phyloP scores from a whole-genome alignment of 768 basidiomycete species.

The Epithele typhae region DNA sequence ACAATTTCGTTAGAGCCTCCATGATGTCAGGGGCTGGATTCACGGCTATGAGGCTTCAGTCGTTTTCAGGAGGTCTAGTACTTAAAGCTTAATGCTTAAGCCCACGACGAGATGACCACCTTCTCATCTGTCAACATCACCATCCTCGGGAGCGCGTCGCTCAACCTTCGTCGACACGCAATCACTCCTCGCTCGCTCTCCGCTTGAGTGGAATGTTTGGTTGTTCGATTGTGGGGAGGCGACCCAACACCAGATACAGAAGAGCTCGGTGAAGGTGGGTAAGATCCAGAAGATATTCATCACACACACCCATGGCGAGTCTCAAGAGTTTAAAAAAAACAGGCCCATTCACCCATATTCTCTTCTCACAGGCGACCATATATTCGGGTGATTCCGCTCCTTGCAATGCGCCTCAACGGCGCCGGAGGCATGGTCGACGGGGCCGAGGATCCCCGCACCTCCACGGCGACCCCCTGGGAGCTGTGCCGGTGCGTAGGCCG shows the following conservation, averaged over 20 bases:
- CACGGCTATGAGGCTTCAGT: too few species aligned
- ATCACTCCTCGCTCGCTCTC: conserved; percentile 70
- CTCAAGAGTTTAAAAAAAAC: too few species aligned
- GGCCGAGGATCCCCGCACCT: conserved; percentile 52
- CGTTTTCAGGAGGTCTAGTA: too few species aligned
- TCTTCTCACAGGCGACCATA: conserved; percentile 68
- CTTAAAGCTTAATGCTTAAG: too few species aligned
- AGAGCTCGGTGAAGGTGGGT: conserved; percentile 71
- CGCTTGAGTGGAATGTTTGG: conserved; percentile 69
- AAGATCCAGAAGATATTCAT: conserved; percentile 80
- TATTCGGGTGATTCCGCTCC: conserved; percentile 71
- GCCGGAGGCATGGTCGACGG: conserved; percentile 61
- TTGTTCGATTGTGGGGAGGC: conserved; percentile 85
- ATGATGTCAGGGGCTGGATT: too few species aligned
- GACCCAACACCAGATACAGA: conserved; percentile 75
- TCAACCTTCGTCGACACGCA: conserved; percentile 73
- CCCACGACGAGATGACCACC: conserved; percentile 1
- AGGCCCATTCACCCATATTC: neutral
- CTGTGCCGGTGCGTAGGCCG: conserved; percentile 10
- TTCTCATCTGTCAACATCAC: conserved; percentile 47
- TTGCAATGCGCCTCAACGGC: conserved; percentile 70
- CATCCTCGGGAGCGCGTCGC: conserved; percentile 83
- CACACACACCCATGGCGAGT: conserved; percentile 82
- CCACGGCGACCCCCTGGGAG: conserved; percentile 3
- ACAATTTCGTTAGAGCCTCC: neutral